Base-by-base conservation (phyloP, 2,329 filamentous ascomycete genomes). In the Coccinonectria pachysandricola region DNA sequence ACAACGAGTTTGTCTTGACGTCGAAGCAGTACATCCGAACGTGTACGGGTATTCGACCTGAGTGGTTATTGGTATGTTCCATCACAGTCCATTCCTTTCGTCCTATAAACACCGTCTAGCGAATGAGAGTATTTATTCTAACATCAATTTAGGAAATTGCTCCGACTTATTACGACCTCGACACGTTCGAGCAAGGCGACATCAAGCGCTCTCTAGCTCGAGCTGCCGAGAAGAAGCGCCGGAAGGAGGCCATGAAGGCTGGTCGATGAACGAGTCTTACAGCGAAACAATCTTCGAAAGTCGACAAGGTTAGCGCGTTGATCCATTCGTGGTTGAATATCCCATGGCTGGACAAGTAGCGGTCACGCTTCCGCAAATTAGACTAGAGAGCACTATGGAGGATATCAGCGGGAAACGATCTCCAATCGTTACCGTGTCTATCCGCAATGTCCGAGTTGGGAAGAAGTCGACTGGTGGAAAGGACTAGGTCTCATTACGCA, bases 21-120 rank as follows among this genome's bases (percentile, higher is more conserved):
- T 91, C 82, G 27, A 95, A 98, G 71, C 93, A 96, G 61, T 98
- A 95, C 55, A 88, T 98, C 45, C 75, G 92, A 31, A 95, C 85
- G 1, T 85, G 95, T 24, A 96, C 87, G 8, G 77, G 82, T 15
- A 79, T 98, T 29, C 81, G 83, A 52, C 83, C 88, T 1, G 91
- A 98, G 57, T 98, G 91, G 91, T 63, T 98, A 35, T 53, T 96
- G 57, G 83, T 87, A 67, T 59, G 79, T 46, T 19, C 3, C 15
- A 7, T 15, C 15, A 13, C 17, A 12, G 18, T 12, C 23, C 14
- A 8, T 15, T 11, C 15, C 5, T 15, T 30, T 7, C 12, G n/a
- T n/a, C n/a, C n/a, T n/a, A n/a, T n/a, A n/a, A n/a, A n/a, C n/a
- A n/a, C n/a, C n/a, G n/a, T n/a, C n/a, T n/a, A n/a, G n/a, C n/a